phyloP scores from a whole-genome alignment of 2,329 filamentous ascomycete species.

The Xylaria sp. region DNA sequence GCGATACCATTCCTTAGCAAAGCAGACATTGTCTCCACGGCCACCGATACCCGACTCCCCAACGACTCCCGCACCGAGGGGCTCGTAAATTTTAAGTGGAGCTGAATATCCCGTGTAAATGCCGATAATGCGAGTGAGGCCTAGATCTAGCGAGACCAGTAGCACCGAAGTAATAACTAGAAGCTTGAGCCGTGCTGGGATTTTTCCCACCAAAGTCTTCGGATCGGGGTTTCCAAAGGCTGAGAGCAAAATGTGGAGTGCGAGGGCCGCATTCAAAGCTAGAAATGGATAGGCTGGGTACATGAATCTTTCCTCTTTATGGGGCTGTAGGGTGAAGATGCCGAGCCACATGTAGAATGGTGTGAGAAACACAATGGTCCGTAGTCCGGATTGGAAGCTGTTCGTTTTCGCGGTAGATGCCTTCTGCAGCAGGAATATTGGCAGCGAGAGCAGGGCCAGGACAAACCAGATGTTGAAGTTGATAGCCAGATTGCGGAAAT shows the following conservation, averaged over 20 bases:
- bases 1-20: constrained; percentile 98
- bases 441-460: constrained; percentile 78
- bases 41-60: constrained; percentile 62
- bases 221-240: constrained; percentile 78
- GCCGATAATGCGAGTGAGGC: constrained; percentile 78
- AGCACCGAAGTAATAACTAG: constrained; percentile 68
- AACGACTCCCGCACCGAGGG: constrained; percentile 67
- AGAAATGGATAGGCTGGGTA: constrained; percentile 94
- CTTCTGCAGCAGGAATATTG: constrained; percentile 80
- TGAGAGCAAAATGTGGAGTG: constrained; percentile 81
- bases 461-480: constrained; percentile 98
- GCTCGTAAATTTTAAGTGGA: constrained; percentile 76
- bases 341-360: constrained; percentile 95
- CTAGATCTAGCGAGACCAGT: constrained; percentile 71
- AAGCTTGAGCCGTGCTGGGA: constrained; percentile 81
- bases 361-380: constrained; percentile 79
- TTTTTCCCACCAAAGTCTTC: constrained; percentile 72
- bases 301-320: constrained; percentile 99
- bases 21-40: constrained; percentile 78
- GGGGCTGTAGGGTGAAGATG: constrained; percentile 91
- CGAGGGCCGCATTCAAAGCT: constrained; percentile 86
- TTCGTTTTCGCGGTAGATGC: constrained; percentile 69
- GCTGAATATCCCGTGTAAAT: constrained; percentile 85
- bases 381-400: constrained; percentile 75
- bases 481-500: constrained; percentile 86